Percentiles rank a stretch among this genome's conserved stretches.
phyloP scores from a whole-genome alignment of 495 filamentous ascomycete genomes.

The Aspergillus kassunensis region DNA sequence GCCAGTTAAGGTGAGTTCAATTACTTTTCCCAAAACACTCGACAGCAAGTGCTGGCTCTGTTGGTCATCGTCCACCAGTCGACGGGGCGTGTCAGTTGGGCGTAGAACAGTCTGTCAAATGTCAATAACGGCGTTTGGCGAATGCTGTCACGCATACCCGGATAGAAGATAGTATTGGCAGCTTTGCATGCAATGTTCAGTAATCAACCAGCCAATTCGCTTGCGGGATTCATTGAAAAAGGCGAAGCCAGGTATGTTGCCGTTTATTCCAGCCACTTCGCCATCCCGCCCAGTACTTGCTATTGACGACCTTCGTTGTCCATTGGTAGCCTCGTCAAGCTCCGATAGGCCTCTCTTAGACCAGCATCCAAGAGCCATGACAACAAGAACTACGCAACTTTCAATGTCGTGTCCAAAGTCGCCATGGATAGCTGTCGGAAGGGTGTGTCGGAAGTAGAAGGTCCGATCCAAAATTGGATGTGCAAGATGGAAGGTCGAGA shows the following conservation, averaged over 20 bases:
- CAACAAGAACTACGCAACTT: neutral
- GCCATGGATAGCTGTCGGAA: neutral
- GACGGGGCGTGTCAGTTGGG: neutral
- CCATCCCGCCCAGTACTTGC: too few species aligned
- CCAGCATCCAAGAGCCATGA: neutral
- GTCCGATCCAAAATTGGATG: neutral
- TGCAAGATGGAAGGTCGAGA: neutral
- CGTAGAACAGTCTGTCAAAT: neutral
- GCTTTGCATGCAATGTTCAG: neutral
- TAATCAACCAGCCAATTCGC: neutral
- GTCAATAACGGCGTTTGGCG: neutral
- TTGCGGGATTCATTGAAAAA: neutral
- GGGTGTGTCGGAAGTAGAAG: neutral
- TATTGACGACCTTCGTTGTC: neutral
- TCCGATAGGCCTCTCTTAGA: neutral
- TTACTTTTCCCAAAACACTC: neutral
- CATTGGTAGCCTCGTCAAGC: neutral
- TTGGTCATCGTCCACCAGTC: conserved; percentile 1
- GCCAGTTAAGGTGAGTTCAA: neutral
- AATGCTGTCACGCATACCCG: neutral
- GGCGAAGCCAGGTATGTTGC: neutral
- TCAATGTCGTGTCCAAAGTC: neutral
- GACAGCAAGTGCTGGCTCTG: neutral
- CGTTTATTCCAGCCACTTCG: neutral
- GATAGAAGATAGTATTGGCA: neutral